A percentile compares a stretch with the other conserved stretches of the same genome.
These are phyloP conservation scores for Dendrobium nobile DNA, from an alignment of 106 monocot species.

Conservation along the genomic window DNA sequence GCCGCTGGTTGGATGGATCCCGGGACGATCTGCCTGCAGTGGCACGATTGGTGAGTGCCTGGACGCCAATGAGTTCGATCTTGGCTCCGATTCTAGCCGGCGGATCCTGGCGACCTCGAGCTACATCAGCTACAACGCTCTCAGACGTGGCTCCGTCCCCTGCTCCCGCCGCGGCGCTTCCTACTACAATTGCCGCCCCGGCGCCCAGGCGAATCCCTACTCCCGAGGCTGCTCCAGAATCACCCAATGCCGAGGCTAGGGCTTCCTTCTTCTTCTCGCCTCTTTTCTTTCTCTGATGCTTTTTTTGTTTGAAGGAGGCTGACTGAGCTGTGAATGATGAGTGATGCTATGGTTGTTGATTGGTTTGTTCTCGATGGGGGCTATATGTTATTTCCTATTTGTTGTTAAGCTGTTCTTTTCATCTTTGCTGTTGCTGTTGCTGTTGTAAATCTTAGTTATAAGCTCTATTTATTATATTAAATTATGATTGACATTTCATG, in stretches of 20 bases:
- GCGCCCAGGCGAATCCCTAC: slow-evolving; percentile 45
- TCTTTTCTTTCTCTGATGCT: neutral
- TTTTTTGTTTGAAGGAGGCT: neutral
- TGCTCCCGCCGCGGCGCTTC: slow-evolving; percentile 42
- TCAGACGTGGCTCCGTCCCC: slow-evolving; percentile 28
- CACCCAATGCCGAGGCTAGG: slow-evolving; percentile 33
- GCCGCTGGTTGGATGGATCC: slow-evolving; percentile 4
- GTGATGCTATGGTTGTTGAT: neutral
- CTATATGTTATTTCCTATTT: neutral
- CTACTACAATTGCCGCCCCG: slow-evolving; percentile 58
- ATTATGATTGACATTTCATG: neutral
- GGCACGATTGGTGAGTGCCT: slow-evolving; percentile 15
- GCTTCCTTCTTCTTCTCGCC: neutral
- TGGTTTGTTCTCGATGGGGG: neutral
- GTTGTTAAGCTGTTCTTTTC: neutral
- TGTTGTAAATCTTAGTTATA: neutral
- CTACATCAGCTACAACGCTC: slow-evolving; percentile 43
- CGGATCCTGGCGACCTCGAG: slow-evolving; percentile 26
- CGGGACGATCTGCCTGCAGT: slow-evolving; percentile 6
- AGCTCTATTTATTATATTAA: neutral
- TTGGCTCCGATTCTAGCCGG: slow-evolving; percentile 31
- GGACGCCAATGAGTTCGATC: slow-evolving; percentile 22
- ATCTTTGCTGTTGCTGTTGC: neutral
- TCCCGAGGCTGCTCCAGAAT: slow-evolving; percentile 39
- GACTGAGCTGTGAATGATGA: neutral